Conservation (phyloP, 2,329 filamentous ascomycete genomes). For the Ophiostoma piceae region DNA sequence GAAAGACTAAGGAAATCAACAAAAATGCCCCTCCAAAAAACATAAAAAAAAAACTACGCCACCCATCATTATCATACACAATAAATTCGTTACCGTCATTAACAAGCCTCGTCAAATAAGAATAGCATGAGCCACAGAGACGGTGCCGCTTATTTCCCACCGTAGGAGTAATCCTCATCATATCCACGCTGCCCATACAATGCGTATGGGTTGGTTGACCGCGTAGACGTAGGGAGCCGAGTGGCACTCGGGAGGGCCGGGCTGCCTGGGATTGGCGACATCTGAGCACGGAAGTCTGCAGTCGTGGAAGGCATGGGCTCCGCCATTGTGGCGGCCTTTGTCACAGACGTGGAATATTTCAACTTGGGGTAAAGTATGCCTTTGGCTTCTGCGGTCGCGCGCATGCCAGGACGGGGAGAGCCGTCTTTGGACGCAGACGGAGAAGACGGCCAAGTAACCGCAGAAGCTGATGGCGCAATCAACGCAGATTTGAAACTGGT, state of each 20-base stretch:
- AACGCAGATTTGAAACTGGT: not conserved
- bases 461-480: not conserved
- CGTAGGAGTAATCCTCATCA: slow-evolving; percentile 10
- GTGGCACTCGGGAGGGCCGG: not conserved
- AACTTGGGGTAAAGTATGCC: not conserved
- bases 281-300: not conserved
- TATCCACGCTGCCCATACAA: not conserved
- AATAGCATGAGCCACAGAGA: not conserved
- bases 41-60: too few relatives aligned
- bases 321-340: not conserved
- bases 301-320: not conserved
- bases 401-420: not conserved
- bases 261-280: not conserved
- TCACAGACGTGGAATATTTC: not conserved
- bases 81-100: not conserved
- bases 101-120: too few relatives aligned
- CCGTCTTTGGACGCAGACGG: not conserved
- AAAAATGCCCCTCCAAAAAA: too few relatives aligned
- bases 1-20: not conserved
- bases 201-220: not conserved
- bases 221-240: not conserved
- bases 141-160: not conserved
- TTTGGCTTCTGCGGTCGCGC: not conserved
- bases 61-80: not conserved
- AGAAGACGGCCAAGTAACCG: not conserved